Evolutionary conservation across 768 basidiomycete genomes (phyloP).

Genomic region (Hericium erinaceus): DNA sequence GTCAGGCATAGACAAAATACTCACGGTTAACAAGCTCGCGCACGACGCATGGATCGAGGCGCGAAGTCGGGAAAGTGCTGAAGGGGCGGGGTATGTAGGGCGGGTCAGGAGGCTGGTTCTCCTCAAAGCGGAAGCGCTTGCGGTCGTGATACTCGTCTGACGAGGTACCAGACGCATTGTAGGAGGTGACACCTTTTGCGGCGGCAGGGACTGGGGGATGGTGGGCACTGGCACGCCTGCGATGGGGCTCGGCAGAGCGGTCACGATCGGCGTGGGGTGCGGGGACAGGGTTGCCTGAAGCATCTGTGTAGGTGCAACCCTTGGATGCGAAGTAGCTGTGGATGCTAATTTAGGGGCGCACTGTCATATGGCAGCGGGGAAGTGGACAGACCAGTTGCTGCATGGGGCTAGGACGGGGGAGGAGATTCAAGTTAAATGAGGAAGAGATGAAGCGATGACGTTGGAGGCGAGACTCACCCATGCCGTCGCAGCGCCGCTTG

Average conservation of each 20-base stretch:
- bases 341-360: slow-evolving; percentile 10
- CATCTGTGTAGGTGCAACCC: slow-evolving; percentile 72
- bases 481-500: slow-evolving; percentile 79
- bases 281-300: slow-evolving; percentile 70
- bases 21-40: slow-evolving; percentile 14
- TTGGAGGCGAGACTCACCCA: slow-evolving; percentile 36
- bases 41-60: slow-evolving; percentile 13
- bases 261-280: slow-evolving; percentile 31
- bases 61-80: background rate
- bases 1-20: background rate
- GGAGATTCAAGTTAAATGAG: slow-evolving; percentile 1
- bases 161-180: slow-evolving; percentile 1
- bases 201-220: slow-evolving; percentile 4
- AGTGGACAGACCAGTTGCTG: slow-evolving; percentile 57
- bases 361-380: background rate
- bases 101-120: background rate
- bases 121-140: background rate
- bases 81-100: background rate
- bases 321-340: slow-evolving; percentile 74
- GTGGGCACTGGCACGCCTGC: slow-evolving; percentile 3
- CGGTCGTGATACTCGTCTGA: background rate
- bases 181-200: slow-evolving; percentile 1
- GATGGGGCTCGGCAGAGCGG: slow-evolving; percentile 12
- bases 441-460: background rate
- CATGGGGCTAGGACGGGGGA: slow-evolving; percentile 48